Percentiles rank a stretch among this genome's conserved stretches.
phyloP scores from a whole-genome alignment of 345 rosid genomes.

The Boechera stricta region DNA sequence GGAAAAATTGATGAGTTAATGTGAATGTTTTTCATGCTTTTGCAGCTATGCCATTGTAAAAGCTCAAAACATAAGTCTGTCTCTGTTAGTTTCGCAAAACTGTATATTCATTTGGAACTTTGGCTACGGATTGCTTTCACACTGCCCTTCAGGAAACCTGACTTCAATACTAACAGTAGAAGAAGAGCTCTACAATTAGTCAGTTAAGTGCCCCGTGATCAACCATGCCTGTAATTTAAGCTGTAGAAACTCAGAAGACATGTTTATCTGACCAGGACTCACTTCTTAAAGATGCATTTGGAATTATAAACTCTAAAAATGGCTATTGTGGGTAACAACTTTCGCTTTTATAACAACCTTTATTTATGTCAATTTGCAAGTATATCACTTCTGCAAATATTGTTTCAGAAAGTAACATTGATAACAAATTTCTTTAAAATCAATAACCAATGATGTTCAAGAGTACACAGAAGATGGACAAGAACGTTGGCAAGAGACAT shows the following conservation, averaged over 20 bases:
- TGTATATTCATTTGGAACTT: constrained; percentile 43
- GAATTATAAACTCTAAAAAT: background rate
- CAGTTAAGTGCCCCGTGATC: background rate
- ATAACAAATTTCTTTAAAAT: constrained; percentile 22
- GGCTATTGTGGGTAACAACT: background rate
- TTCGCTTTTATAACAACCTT: background rate
- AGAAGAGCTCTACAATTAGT: constrained; percentile 8
- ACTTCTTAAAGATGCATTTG: background rate
- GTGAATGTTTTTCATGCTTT: constrained; percentile 35
- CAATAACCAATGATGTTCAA: constrained; percentile 22
- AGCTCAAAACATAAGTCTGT: constrained; percentile 17
- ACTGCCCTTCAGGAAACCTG: constrained; percentile 12
- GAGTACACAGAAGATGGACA: constrained; percentile 1
- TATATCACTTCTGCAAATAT: constrained; percentile 10
- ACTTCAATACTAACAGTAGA: background rate
- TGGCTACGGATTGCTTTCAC: constrained; percentile 32
- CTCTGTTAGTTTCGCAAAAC: constrained; percentile 25
- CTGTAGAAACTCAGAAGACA: constrained; percentile 8
- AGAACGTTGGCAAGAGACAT: constrained; percentile 28
- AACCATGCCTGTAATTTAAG: background rate
- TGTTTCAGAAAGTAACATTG: constrained; percentile 17
- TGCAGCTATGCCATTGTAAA: constrained; percentile 32
- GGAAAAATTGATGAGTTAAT: constrained; percentile 9
- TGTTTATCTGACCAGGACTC: background rate
- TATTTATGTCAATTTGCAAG: background rate